Conservation (phyloP, 2,329 filamentous ascomycete species). For the Magnaporthiopsis incrustans region DNA sequence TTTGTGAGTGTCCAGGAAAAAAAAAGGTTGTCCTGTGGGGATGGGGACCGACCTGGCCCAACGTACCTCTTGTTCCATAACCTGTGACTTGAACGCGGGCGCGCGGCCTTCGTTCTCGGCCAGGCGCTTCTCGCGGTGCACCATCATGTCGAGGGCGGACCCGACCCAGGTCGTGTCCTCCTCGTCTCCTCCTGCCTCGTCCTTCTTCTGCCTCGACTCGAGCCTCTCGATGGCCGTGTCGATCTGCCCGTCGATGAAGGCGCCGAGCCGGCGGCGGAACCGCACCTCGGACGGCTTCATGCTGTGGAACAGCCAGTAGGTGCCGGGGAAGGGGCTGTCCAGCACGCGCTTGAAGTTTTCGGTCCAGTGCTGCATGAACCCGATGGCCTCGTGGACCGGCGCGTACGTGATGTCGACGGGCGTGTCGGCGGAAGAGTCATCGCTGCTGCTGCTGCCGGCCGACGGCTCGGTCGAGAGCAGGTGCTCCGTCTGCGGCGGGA, state of each 20-base stretch:
- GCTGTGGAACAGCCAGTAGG: not conserved
- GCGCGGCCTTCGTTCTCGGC: conserved; percentile 4
- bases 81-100: not conserved
- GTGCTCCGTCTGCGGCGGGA: conserved; percentile 2
- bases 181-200: not conserved
- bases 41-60: too few relatives aligned
- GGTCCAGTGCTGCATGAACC: not conserved
- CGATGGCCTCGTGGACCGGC: not conserved
- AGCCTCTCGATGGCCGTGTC: not conserved
- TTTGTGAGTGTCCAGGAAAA: not conserved
- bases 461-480: not conserved
- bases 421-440: not conserved
- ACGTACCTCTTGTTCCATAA: conserved; percentile 4
- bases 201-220: too few relatives aligned
- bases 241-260: conserved; percentile 1
- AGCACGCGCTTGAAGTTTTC: not conserved
- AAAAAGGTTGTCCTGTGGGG: not conserved
- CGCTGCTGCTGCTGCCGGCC: not conserved
- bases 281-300: not conserved
- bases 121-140: not conserved
- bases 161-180: not conserved
- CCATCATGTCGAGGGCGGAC: conserved; percentile 5
- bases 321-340: not conserved
- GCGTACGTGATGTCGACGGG: conserved; percentile 3
- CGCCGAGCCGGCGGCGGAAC: not conserved